phyloP scores from a whole-genome alignment of 441 rosid species.

The Gossypium davidsonii region DNA sequence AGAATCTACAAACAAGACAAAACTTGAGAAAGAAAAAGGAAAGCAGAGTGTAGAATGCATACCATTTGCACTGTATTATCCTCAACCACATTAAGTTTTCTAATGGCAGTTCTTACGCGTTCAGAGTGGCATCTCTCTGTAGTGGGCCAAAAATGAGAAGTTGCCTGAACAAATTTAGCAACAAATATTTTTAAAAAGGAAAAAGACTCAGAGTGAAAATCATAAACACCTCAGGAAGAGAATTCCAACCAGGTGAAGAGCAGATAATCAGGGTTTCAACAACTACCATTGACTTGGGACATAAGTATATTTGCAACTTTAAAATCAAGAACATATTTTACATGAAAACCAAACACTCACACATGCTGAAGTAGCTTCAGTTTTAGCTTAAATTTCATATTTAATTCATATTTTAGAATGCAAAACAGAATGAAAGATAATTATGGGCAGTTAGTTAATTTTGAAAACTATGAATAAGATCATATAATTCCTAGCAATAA shows the following conservation, averaged over 20 bases:
- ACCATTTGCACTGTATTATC: constrained; percentile 48
- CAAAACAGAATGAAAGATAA: background rate
- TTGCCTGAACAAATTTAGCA: constrained; percentile 31
- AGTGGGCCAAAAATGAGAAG: constrained; percentile 39
- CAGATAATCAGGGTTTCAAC: background rate
- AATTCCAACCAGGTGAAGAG: background rate
- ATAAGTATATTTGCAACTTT: background rate
- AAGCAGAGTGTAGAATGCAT: constrained; percentile 10
- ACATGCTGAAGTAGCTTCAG: background rate
- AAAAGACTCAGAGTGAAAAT: background rate
- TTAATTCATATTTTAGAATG: background rate
- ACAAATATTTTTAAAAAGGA: background rate
- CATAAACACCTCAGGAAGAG: background rate
- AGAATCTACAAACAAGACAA: background rate
- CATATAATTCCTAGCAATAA: background rate
- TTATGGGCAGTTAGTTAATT: constrained; percentile 1
- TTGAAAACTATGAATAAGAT: background rate
- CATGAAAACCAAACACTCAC: background rate
- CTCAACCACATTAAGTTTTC: constrained; percentile 39
- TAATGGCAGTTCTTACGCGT: constrained; percentile 41
- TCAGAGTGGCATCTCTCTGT: constrained; percentile 35
- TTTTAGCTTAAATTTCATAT: background rate
- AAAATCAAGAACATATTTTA: background rate
- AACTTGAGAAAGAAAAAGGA: background rate
- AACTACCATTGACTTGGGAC: background rate